These are phyloP conservation scores for Austroboletus rostrupii DNA, from an alignment of 1,284 basidiomycete species.

Conservation along the genomic window DNA sequence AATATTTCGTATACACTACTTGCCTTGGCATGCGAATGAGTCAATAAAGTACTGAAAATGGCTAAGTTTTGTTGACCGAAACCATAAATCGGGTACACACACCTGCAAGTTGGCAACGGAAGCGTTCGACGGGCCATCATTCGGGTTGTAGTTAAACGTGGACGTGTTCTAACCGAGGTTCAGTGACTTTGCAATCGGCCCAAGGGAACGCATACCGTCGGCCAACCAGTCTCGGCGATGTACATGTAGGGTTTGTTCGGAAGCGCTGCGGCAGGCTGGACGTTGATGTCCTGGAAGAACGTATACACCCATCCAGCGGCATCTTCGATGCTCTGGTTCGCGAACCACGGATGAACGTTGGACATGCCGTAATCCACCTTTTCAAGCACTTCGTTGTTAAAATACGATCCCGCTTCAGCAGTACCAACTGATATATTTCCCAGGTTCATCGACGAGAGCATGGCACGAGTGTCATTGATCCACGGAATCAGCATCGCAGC, in stretches of 20 bases:
- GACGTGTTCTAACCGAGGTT: slow-evolving; percentile 47
- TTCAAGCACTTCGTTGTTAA: slow-evolving; percentile 68
- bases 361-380: slow-evolving; percentile 72
- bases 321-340: slow-evolving; percentile 62
- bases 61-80: slow-evolving; percentile 4
- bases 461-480: slow-evolving; percentile 61
- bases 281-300: slow-evolving; percentile 32
- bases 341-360: slow-evolving; percentile 88
- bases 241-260: slow-evolving; percentile 34
- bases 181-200: slow-evolving; percentile 3
- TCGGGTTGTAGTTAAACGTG: slow-evolving; percentile 45
- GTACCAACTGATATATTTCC: slow-evolving; percentile 72
- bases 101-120: slow-evolving; percentile 68
- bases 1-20: slow-evolving; percentile 7
- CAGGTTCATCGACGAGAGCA: slow-evolving; percentile 53
- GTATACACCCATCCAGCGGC: slow-evolving; percentile 41
- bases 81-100: slow-evolving; percentile 1
- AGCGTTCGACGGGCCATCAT: slow-evolving; percentile 65
- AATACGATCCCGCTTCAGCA: slow-evolving; percentile 85
- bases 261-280: slow-evolving; percentile 22
- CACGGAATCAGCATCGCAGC: slow-evolving; percentile 52
- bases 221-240: slow-evolving; percentile 74
- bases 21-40: slow-evolving; percentile 75
- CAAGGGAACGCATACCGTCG: slow-evolving; percentile 50
- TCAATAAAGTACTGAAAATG: slow-evolving; percentile 65